Base-by-base conservation (phyloP, 2,329 filamentous ascomycete species). In the Talaromyces islandicus region DNA sequence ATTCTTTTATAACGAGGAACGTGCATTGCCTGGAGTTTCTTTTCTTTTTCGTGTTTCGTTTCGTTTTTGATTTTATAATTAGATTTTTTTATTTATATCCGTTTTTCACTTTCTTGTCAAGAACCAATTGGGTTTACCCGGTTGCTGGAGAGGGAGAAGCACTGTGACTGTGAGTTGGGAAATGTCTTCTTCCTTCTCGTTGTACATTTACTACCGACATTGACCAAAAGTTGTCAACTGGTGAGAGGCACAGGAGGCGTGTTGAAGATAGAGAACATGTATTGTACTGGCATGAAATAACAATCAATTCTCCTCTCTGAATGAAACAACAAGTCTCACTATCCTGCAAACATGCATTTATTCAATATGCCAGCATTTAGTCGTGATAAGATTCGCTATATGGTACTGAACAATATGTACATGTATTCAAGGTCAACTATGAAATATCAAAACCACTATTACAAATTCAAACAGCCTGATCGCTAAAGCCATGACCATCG, bases 21-120 rank as follows among this genome's bases (percentile, higher is more conserved):
- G 32, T 55, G 53, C 53, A 55, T 55, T 55, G 53, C 53, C 53
- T 17, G 53, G 53, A 55, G 53, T 55, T 55, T 35, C 29, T 21
- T 29, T 24, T 41, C 29, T 55, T 55, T 21, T 38, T 38, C 35
- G 1, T 21, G 12, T 30, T 12, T 43, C 17, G 3, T 43, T 17
- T 43, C n/a, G 11, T 9, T 38, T 41, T 41, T 41, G 41, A 43
- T 21, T 43, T 24, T 6, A 38, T 46, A 46, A 46, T 46, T 21
- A 21, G n/a, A 46, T 46, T 24, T 43, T 43, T 24, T 46, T 46
- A 46, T 24, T 46, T 46, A 24, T 9, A 10, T 10, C n/a, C 3
- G 1, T 46, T 46, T 9, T 46, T 46, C 3, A n/a, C 9, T 19
- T 46, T 46, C 43, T 46, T 46, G 43, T 38, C 6, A n/a, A 38